phyloP scores from a whole-genome alignment of 148 eudicot genomes.

The Camellia japonica region DNA sequence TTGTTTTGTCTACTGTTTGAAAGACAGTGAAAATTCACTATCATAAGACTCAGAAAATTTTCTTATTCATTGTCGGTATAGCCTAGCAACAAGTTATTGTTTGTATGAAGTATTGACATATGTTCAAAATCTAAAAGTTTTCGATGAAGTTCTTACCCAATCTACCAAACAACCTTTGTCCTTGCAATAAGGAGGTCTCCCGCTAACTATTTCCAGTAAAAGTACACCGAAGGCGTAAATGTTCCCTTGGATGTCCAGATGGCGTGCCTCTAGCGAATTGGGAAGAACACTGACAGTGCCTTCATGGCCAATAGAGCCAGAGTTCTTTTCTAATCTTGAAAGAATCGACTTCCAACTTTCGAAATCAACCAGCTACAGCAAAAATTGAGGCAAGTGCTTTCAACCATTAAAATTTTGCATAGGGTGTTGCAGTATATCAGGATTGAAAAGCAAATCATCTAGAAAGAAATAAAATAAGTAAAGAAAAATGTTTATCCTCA shows the following conservation, averaged over 20 bases:
- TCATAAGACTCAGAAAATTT: too few species aligned
- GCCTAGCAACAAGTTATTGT: too few species aligned
- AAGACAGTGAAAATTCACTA: too few species aligned
- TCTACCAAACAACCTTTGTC: slow-evolving; percentile 76
- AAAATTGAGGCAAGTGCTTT: neutral
- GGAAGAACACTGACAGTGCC: slow-evolving; percentile 76
- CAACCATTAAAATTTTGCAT: neutral
- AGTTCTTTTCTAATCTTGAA: slow-evolving; percentile 78
- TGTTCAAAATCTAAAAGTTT: too few species aligned
- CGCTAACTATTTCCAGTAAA: slow-evolving; percentile 81
- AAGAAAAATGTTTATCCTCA: too few species aligned
- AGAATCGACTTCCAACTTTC: slow-evolving; percentile 91
- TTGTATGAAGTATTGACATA: too few species aligned
- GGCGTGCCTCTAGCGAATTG: slow-evolving; percentile 59
- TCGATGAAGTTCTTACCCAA: slow-evolving; percentile 54
- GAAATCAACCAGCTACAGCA: slow-evolving; percentile 87
- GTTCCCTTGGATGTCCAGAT: slow-evolving; percentile 68
- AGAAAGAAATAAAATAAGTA: neutral
- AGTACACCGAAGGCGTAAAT: slow-evolving; percentile 76
- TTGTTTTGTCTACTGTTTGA: too few species aligned
- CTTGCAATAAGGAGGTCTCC: slow-evolving; percentile 66
- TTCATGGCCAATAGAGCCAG: slow-evolving; percentile 56
- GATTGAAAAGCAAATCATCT: neutral
- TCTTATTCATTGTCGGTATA: too few species aligned
- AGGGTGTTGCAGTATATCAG: neutral